Evolutionary conservation across 208 protist species (phyloP).

Genomic region (Trypanosoma mega): DNA sequence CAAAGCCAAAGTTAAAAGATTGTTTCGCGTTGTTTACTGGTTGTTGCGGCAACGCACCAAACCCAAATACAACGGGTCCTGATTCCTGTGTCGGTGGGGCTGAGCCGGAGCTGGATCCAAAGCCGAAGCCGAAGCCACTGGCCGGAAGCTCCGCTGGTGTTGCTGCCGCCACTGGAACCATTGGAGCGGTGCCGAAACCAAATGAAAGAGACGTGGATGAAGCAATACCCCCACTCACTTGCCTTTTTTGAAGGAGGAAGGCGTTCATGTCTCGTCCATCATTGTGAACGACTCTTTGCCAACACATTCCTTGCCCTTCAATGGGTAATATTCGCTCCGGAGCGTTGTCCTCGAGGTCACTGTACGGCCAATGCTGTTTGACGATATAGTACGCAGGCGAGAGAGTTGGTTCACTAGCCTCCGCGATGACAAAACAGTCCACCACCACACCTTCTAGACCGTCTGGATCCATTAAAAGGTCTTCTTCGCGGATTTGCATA

Average conservation of each 20-base stretch:
- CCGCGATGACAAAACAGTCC: slow-evolving; percentile 82
- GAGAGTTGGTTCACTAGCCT: slow-evolving; percentile 65
- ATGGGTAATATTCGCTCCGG: slow-evolving; percentile 83
- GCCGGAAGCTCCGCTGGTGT: no score
- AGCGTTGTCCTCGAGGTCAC: slow-evolving; percentile 83
- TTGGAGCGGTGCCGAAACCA: slow-evolving; percentile 26
- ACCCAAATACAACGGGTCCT: no score
- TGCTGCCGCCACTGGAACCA: neutral
- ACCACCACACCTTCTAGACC: slow-evolving; percentile 81
- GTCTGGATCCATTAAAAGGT: slow-evolving; percentile 65
- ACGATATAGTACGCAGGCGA: slow-evolving; percentile 81
- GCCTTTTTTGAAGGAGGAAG: slow-evolving; percentile 64
- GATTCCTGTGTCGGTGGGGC: no score
- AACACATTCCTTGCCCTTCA: slow-evolving; percentile 69
- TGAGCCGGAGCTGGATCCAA: slow-evolving; percentile 19
- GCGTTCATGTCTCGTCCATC: slow-evolving; percentile 74
- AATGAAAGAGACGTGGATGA: slow-evolving; percentile 38
- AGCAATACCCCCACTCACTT: slow-evolving; percentile 15
- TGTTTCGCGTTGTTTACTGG: neutral
- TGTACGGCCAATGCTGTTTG: slow-evolving; percentile 86
- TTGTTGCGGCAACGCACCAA: no score
- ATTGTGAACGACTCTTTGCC: slow-evolving; percentile 66
- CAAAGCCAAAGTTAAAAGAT: slow-evolving; percentile 29
- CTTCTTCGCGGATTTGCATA: slow-evolving; percentile 84
- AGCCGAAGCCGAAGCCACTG: slow-evolving; percentile 36